Percentiles rank a stretch among this genome's conserved stretches.
phyloP scores from a whole-genome alignment of 1,284 basidiomycete genomes.

The Vanrija humicola region DNA sequence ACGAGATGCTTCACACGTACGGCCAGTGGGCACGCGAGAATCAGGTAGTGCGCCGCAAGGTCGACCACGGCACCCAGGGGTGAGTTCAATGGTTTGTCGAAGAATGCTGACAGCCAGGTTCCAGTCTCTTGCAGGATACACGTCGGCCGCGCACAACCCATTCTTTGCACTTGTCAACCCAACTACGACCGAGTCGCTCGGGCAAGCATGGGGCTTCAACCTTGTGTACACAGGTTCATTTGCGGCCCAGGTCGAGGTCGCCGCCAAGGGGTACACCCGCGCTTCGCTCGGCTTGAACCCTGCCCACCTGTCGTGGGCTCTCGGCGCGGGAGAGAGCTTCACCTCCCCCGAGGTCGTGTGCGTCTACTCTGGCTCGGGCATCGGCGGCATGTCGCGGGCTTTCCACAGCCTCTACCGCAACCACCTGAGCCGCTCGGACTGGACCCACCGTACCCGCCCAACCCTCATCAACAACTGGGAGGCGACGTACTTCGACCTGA shows the following conservation, averaged over 20 bases:
- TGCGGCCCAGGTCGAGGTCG: constrained; percentile 21
- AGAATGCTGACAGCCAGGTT: constrained; percentile 16
- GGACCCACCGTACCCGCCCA: constrained; percentile 20
- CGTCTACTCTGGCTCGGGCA: constrained; percentile 19
- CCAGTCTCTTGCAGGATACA: constrained; percentile 26
- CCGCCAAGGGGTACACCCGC: constrained; percentile 16
- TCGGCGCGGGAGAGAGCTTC: constrained; percentile 24
- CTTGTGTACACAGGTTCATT: constrained; percentile 32
- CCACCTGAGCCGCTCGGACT: constrained; percentile 21
- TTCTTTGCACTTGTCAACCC: constrained; percentile 27
- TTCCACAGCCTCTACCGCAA: constrained; percentile 28
- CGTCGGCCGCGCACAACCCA: constrained; percentile 34
- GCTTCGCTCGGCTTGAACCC: constrained; percentile 31
- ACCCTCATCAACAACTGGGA: constrained; percentile 39
- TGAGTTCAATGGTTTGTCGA: constrained; percentile 5
- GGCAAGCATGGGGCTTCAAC: constrained; percentile 26
- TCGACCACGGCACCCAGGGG: constrained; percentile 29
- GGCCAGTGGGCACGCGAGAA: constrained; percentile 34
- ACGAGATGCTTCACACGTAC: constrained; percentile 24
- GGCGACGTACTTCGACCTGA: constrained; percentile 34
- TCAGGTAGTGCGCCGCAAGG: constrained; percentile 12
- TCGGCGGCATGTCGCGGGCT: constrained; percentile 27
- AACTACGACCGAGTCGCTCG: constrained; percentile 20
- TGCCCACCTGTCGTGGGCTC: constrained; percentile 24
- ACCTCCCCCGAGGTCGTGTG: constrained; percentile 32